Evolutionary conservation across 306 rosid species (phyloP).

Genomic region (Cicer pinnatifidum): DNA sequence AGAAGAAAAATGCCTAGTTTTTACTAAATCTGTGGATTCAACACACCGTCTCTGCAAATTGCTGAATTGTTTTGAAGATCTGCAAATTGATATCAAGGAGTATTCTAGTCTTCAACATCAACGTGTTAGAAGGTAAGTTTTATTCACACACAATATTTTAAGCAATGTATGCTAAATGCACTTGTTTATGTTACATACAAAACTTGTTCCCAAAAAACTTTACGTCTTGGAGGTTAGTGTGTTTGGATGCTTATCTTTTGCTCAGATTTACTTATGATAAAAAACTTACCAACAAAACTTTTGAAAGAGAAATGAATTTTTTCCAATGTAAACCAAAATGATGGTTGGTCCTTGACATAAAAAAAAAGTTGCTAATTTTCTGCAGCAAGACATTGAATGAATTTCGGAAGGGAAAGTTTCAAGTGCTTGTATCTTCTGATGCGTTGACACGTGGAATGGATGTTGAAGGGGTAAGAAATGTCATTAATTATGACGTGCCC

Average conservation of each 20-base stretch:
- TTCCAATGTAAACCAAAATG: slow-evolving; percentile 2
- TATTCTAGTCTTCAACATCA: slow-evolving; percentile 88
- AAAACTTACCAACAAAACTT: slow-evolving; percentile 1
- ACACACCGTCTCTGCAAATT: slow-evolving; percentile 86
- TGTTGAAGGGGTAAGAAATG: slow-evolving; percentile 85
- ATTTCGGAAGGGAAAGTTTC: slow-evolving; percentile 80
- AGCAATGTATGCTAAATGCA: slow-evolving; percentile 23
- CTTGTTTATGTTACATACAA: slow-evolving; percentile 6
- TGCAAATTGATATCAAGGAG: slow-evolving; percentile 76
- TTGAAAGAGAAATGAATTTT: slow-evolving; percentile 19
- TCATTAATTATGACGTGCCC: slow-evolving; percentile 86
- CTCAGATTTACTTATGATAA: background rate
- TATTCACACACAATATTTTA: slow-evolving; percentile 18
- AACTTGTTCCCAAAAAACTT: slow-evolving; percentile 5
- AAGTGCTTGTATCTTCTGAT: slow-evolving; percentile 91
- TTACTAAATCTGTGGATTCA: slow-evolving; percentile 88
- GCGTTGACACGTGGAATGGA: slow-evolving; percentile 99
- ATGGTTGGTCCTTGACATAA: slow-evolving; percentile 30
- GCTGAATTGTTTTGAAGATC: slow-evolving; percentile 66
- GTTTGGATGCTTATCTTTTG: slow-evolving; percentile 3
- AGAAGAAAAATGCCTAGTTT: slow-evolving; percentile 85
- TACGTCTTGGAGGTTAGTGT: slow-evolving; percentile 23
- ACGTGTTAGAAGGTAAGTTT: slow-evolving; percentile 73
- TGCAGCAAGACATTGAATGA: slow-evolving; percentile 80
- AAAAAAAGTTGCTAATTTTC: slow-evolving; percentile 34